A percentile compares a stretch with the other conserved stretches of the same genome.
These are phyloP conservation scores for Rhinocladiella mackenziei DNA, from an alignment of 2,329 filamentous ascomycete genomes.

Conservation along the genomic window DNA sequence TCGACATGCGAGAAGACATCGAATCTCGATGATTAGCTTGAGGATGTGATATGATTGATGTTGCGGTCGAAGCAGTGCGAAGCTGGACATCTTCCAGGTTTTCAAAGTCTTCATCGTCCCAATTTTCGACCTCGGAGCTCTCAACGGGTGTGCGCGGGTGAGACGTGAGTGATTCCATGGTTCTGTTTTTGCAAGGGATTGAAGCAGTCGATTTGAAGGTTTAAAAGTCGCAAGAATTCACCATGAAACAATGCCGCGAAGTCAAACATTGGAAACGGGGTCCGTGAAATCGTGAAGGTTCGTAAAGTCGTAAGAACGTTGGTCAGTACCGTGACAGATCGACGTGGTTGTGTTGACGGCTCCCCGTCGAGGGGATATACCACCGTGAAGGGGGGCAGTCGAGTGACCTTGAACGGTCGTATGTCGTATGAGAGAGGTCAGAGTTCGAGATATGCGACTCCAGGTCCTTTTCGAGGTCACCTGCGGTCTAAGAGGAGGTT, in stretches of 20 bases:
- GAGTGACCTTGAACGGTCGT: slow-evolving; percentile 14
- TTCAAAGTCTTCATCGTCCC: slow-evolving; percentile 50
- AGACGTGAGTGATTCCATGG: slow-evolving; percentile 40
- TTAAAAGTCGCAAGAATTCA: slow-evolving; percentile 7
- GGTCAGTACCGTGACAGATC: slow-evolving; percentile 8
- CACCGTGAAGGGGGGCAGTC: slow-evolving; percentile 17
- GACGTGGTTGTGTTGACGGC: slow-evolving; percentile 11
- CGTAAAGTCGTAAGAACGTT: slow-evolving; percentile 19
- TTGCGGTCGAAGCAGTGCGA: slow-evolving; percentile 43
- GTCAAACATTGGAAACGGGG: slow-evolving; percentile 6
- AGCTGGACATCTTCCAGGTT: slow-evolving; percentile 46
- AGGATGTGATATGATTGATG: slow-evolving; percentile 44
- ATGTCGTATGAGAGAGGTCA: slow-evolving; percentile 6
- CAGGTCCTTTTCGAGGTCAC: slow-evolving; percentile 18
- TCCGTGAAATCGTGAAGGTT: slow-evolving; percentile 17
- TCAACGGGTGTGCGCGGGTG: slow-evolving; percentile 35
- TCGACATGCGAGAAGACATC: slow-evolving; percentile 74
- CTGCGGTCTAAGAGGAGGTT: slow-evolving; percentile 20
- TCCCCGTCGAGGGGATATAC: slow-evolving; percentile 20
- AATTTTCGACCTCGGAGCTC: slow-evolving; percentile 43
- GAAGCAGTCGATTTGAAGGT: slow-evolving; percentile 1
- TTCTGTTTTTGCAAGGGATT: slow-evolving; percentile 11
- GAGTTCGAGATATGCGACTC: slow-evolving; percentile 4
- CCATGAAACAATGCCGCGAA: slow-evolving; percentile 6
- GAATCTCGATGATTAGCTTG: slow-evolving; percentile 60